Percentiles rank a stretch among this genome's conserved stretches.
These are phyloP conservation scores for Gonium pectorale DNA, from an alignment of 139 green algal species.

Conservation along the genomic window DNA sequence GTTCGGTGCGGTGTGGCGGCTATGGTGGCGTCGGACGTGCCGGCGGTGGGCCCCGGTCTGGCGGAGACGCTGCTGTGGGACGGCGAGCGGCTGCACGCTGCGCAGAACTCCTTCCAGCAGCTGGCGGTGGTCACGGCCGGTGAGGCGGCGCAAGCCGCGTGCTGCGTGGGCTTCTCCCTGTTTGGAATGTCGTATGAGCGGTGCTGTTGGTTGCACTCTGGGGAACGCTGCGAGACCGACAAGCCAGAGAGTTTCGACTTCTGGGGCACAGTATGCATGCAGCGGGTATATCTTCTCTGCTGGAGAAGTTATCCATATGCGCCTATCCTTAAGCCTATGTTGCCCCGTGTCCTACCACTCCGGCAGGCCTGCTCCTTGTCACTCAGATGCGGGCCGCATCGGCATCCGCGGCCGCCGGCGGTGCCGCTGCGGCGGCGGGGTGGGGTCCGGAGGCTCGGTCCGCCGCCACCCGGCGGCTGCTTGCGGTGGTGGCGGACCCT, in stretches of 20 bases:
- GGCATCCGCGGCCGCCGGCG: slow-evolving; percentile 2
- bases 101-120: slow-evolving; percentile 83
- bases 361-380: slow-evolving; percentile 71
- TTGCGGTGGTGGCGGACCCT: slow-evolving; percentile 73
- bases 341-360: too few relatives aligned
- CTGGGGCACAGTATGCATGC: too few relatives aligned
- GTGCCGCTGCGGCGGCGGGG: slow-evolving; percentile 1
- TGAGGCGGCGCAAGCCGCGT: neutral
- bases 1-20: slow-evolving; percentile 73
- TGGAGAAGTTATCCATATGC: too few relatives aligned
- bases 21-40: slow-evolving; percentile 62
- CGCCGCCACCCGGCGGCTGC: slow-evolving; percentile 62
- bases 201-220: too few relatives aligned
- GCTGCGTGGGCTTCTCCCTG: too few relatives aligned
- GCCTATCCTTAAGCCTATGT: too few relatives aligned
- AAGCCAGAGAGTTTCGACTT: too few relatives aligned
- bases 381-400: slow-evolving; percentile 54
- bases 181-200: too few relatives aligned
- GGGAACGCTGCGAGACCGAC: too few relatives aligned
- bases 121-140: slow-evolving; percentile 70
- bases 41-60: slow-evolving; percentile 59
- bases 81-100: slow-evolving; percentile 64
- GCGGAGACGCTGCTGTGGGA: slow-evolving; percentile 78
- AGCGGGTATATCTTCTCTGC: too few relatives aligned
- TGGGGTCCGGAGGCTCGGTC: slow-evolving; percentile 43